Base-by-base conservation (phyloP, 2,329 filamentous ascomycete species). In the Arthrobotrys iridis region DNA sequence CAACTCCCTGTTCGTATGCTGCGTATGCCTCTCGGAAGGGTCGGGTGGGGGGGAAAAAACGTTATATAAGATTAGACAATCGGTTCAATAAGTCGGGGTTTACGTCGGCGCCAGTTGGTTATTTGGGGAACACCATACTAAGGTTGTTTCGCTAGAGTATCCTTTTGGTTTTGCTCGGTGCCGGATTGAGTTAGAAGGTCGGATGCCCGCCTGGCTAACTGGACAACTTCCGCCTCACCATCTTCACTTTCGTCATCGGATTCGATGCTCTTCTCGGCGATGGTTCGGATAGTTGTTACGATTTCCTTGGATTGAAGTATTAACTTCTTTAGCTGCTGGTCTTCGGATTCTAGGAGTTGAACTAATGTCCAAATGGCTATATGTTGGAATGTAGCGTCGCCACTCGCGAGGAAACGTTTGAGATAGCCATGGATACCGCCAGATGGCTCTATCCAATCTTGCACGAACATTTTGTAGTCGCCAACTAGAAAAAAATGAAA, bases 351-450 rank as follows among this genome's bases (percentile, higher is more conserved):
- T 58, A 99, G 89, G 3, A 99, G 87, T 81, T 99, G 95, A 2
- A 99, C 87, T 52, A 99, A 84, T 0, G 95, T 99, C 95, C 95
- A 99, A 77, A 98, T 97, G 58, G 95, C 95, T 81, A 99, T 99
- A 82, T 99, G 95, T 83, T 99, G 95, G 86, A 99, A 99, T 0
- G 95, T 99, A 0, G 95, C 90, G 81, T 99, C 95, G 41, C 93
- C 94, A 77, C 93, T 97, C 46, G 91, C 92, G 15, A 99, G 86
- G 85, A 99, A 99, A 64, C 94, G 90, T 79, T 90, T 91, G 35
- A 99, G 87, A 81, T 99, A 99, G 63, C 95, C 95, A 81, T 97
- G 93, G 76, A 99, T 97, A 48, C 95, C 95, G 48, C 93, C 95
- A 76, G 93, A 91, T 1, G 95, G 95, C 80, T 96, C 90, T 15